These are phyloP conservation scores for Talaromyces wortmannii DNA, from an alignment of 495 filamentous ascomycete genomes.

Conservation along the genomic window DNA sequence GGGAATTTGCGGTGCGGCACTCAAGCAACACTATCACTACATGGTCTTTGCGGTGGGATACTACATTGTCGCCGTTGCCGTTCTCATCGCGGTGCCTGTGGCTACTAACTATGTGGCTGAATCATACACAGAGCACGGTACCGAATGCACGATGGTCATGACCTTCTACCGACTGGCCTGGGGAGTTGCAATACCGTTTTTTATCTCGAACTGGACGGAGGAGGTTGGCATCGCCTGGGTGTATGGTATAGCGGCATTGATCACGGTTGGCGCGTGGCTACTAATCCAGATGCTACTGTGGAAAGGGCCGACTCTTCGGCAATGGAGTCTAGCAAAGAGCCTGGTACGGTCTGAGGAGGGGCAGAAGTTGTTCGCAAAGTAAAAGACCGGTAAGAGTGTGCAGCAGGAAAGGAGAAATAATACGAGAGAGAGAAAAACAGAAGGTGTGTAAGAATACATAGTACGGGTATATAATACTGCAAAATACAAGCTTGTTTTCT, in stretches of 20 bases:
- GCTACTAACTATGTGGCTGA: slow-evolving; percentile 36
- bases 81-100: slow-evolving; percentile 22
- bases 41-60: slow-evolving; percentile 30
- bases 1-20: slow-evolving; percentile 32
- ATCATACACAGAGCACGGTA: slow-evolving; percentile 21
- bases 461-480: no score
- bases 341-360: no score
- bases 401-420: no score
- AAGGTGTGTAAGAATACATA: no score
- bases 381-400: no score
- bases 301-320: no score
- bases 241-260: slow-evolving; percentile 34
- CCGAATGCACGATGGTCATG: slow-evolving; percentile 27
- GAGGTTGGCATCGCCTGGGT: slow-evolving; percentile 31
- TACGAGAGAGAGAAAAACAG: no score
- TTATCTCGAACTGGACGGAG: slow-evolving; percentile 29
- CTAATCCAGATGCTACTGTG: no score
- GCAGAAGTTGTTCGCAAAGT: no score
- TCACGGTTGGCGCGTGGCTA: slow-evolving; percentile 6
- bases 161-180: slow-evolving; percentile 19
- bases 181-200: slow-evolving; percentile 13
- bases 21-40: slow-evolving; percentile 33
- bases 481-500: no score
- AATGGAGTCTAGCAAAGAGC: no score
- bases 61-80: slow-evolving; percentile 28